These are phyloP conservation scores for Picochlorum costavermella DNA, from an alignment of 139 green algal genomes.

Conservation along the genomic window DNA sequence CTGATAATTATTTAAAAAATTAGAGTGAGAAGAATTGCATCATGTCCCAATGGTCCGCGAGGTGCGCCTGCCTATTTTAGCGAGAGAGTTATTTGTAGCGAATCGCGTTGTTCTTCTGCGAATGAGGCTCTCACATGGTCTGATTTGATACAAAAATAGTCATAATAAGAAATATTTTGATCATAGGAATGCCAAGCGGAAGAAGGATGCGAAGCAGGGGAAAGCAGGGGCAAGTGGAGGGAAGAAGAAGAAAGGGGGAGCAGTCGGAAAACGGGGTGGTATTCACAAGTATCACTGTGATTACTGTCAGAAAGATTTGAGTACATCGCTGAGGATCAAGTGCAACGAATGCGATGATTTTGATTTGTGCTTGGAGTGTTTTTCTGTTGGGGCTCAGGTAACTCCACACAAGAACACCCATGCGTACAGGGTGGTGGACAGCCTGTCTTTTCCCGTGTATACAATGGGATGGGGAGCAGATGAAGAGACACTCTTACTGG, in stretches of 20 bases:
- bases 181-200: neutral
- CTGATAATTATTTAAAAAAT: too few relatives aligned
- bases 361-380: conserved; percentile 96
- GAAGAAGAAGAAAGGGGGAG: neutral
- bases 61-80: too few relatives aligned
- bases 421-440: conserved; percentile 81
- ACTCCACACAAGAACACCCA: conserved; percentile 68
- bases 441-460: conserved; percentile 88
- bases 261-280: conserved; percentile 30
- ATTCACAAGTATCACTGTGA: conserved; percentile 79
- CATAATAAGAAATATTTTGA: too few relatives aligned
- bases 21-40: too few relatives aligned
- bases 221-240: conserved; percentile 2
- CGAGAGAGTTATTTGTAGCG: too few relatives aligned
- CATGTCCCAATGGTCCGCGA: too few relatives aligned
- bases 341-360: conserved; percentile 85
- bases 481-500: conserved; percentile 93
- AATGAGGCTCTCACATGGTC: too few relatives aligned
- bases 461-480: conserved; percentile 85
- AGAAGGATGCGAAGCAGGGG: conserved; percentile 1
- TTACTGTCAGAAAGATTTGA: conserved; percentile 90
- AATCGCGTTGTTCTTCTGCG: too few relatives aligned
- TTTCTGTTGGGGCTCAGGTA: conserved; percentile 59
- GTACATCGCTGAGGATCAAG: conserved; percentile 75
- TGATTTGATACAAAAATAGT: too few relatives aligned